A percentile compares a stretch with the other conserved stretches of the same genome.
Conservation (phyloP, 2,329 filamentous ascomycete species). For the Calycina herbarum region DNA sequence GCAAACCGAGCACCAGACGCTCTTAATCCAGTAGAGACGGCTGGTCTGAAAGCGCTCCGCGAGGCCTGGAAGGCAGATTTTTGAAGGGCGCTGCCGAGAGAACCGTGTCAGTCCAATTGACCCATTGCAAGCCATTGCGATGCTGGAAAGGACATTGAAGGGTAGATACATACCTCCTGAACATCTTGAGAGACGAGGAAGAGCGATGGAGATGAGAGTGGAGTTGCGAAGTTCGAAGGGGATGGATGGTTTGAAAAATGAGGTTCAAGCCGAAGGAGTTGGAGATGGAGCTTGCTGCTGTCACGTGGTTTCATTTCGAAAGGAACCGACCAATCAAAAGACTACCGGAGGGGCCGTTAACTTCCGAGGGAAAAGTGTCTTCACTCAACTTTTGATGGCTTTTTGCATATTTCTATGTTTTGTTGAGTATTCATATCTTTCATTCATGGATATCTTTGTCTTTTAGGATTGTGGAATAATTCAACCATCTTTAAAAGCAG, state of each 20-base stretch:
- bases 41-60: constrained; percentile 58
- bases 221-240: constrained; percentile 41
- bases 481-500: not conserved
- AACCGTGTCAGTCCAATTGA: constrained; percentile 51
- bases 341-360: too few species aligned
- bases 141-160: constrained; percentile 28
- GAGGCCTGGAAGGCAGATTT: constrained; percentile 61
- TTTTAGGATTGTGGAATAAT: not conserved
- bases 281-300: not conserved
- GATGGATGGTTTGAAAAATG: constrained; percentile 11
- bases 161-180: constrained; percentile 69
- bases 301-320: not conserved
- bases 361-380: not conserved
- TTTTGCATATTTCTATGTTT: not conserved
- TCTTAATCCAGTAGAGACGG: constrained; percentile 55
- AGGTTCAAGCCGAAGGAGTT: not conserved
- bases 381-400: not conserved
- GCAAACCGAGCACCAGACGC: constrained; percentile 53
- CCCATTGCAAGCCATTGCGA: constrained; percentile 25
- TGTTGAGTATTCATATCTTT: not conserved
- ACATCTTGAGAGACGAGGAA: constrained; percentile 74
- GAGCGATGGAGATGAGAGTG: constrained; percentile 62
- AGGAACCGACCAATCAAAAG: too few species aligned
- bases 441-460: not conserved
- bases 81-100: constrained; percentile 61